Evolutionary conservation across 2,329 filamentous ascomycete species (phyloP).

Genomic region (Neopestalotiopsis sp.): DNA sequence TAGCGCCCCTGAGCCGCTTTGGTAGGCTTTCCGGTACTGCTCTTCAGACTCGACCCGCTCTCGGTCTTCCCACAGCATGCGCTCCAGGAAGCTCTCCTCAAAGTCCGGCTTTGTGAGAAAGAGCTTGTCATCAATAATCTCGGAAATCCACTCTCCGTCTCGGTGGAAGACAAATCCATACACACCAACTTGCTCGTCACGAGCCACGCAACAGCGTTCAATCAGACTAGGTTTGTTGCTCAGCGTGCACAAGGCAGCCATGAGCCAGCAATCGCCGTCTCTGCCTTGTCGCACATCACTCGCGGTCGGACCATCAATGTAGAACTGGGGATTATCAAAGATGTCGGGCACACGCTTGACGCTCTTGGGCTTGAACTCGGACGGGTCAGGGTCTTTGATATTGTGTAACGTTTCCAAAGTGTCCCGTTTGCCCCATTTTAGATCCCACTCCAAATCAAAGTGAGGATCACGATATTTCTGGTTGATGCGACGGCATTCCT

Average conservation of each 20-base stretch:
- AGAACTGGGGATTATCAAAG: conserved; percentile 79
- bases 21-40: conserved; percentile 66
- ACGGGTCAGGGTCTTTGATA: conserved; percentile 25
- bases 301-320: conserved; percentile 75
- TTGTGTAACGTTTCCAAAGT: conserved; percentile 53
- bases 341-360: conserved; percentile 78
- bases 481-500: conserved; percentile 76
- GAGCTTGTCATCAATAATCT: conserved; percentile 63
- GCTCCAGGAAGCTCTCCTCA: conserved; percentile 59
- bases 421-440: conserved; percentile 62
- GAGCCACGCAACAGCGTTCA: conserved; percentile 74
- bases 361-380: conserved; percentile 47
- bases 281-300: conserved; percentile 81
- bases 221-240: conserved; percentile 75
- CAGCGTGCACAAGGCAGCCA: conserved; percentile 79
- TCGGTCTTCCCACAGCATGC: conserved; percentile 50
- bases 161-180: conserved; percentile 87
- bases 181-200: conserved; percentile 75
- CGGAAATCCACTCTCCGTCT: conserved; percentile 74
- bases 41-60: conserved; percentile 58
- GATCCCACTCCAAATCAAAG: conserved; percentile 82
- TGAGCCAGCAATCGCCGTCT: conserved; percentile 85
- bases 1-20: conserved; percentile 70
- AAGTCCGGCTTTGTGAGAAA: conserved; percentile 64
- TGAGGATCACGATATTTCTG: conserved; percentile 87